phyloP scores from a whole-genome alignment of 31 red algal species.

The Bonnemaisonia californica region DNA sequence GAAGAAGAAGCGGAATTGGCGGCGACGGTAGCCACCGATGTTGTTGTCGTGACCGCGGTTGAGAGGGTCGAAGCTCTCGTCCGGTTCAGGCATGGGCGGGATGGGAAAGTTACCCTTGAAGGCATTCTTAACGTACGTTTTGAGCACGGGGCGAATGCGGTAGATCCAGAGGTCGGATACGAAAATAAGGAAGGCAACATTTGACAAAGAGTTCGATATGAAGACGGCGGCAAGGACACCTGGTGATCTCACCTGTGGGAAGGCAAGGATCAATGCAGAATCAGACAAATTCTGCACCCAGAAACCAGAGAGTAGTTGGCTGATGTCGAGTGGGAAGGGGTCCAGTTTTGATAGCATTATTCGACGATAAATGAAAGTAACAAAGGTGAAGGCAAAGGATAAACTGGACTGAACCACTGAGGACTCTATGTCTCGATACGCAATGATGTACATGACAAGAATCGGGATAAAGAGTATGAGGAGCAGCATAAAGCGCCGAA shows the following conservation, averaged over 20 bases:
- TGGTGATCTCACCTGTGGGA: constrained; percentile 55
- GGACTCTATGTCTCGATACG: constrained; percentile 57
- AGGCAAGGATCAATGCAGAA: constrained; percentile 54
- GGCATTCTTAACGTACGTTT: constrained; percentile 58
- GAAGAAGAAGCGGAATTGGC: constrained; percentile 87
- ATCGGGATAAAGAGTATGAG: constrained; percentile 67
- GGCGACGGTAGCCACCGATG: constrained; percentile 68
- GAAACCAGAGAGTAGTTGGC: constrained; percentile 73
- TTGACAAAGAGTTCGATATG: constrained; percentile 51
- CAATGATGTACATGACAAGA: constrained; percentile 60
- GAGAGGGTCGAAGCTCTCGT: constrained; percentile 65
- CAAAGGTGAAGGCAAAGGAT: constrained; percentile 53
- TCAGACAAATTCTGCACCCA: constrained; percentile 80
- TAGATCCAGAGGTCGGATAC: constrained; percentile 86
- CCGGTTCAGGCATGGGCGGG: constrained; percentile 67
- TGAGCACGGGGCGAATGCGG: constrained; percentile 66
- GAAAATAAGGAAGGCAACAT: constrained; percentile 74
- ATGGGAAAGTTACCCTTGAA: constrained; percentile 79
- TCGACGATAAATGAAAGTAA: constrained; percentile 74
- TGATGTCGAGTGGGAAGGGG: constrained; percentile 76
- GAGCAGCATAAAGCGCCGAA: constrained; percentile 62
- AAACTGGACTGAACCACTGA: constrained; percentile 39
- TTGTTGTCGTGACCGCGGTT: constrained; percentile 77
- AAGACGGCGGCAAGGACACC: constrained; percentile 61
- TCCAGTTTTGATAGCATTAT: constrained; percentile 76